phyloP scores from a whole-genome alignment of 129 eudicot species.

The Ambrosia trifida region DNA sequence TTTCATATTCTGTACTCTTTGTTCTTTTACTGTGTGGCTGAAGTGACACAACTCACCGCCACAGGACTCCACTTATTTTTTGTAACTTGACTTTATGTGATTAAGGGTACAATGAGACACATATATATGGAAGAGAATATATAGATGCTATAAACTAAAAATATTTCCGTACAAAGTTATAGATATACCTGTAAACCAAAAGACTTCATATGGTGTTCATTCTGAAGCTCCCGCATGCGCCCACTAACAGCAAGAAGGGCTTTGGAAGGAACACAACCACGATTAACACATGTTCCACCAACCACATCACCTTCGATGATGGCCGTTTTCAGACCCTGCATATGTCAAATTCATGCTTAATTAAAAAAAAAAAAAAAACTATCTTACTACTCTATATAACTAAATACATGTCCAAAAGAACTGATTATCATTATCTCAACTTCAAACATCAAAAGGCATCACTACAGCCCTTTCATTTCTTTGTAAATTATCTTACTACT shows the following conservation, averaged over 20 bases:
- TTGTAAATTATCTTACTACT: no score
- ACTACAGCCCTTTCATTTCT: not conserved
- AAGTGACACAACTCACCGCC: not conserved
- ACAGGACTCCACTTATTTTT: not conserved
- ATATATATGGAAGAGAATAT: slow-evolving; percentile 3
- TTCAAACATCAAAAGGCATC: slow-evolving; percentile 1
- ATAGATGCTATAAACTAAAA: not conserved
- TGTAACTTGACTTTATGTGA: not conserved
- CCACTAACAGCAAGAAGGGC: slow-evolving; percentile 99
- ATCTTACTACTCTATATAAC: not conserved
- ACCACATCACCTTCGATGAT: slow-evolving; percentile 97
- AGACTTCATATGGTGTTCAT: slow-evolving; percentile 93
- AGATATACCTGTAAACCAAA: slow-evolving; percentile 89
- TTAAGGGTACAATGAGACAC: not conserved
- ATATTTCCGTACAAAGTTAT: not conserved
- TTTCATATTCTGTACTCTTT: not conserved
- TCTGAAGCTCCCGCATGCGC: slow-evolving; percentile 96
- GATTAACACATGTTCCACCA: slow-evolving; percentile 97
- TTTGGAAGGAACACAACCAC: slow-evolving; percentile 99
- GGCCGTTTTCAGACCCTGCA: slow-evolving; percentile 96
- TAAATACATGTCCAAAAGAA: slow-evolving; percentile 6
- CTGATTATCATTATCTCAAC: no score
- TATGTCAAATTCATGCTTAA: not conserved
- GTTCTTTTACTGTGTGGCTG: not conserved
- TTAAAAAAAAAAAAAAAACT: not conserved